These are phyloP conservation scores for Exophiala sp. DNA, from an alignment of 2,329 filamentous ascomycete genomes.

Conservation along the genomic window DNA sequence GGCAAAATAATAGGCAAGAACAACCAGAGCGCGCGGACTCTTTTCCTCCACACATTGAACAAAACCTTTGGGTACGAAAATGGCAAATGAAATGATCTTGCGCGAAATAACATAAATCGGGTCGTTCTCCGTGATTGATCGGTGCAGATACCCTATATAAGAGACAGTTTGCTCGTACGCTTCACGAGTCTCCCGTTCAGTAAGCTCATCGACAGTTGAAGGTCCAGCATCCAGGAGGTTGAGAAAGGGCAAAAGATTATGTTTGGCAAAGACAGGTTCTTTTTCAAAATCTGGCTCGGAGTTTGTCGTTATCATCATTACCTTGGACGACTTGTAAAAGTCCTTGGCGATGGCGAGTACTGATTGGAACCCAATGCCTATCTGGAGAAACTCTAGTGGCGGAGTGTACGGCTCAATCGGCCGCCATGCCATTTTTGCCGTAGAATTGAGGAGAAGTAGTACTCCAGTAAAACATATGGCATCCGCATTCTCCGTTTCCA, in stretches of 20 bases:
- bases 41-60: slow-evolving; percentile 31
- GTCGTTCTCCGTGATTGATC: slow-evolving; percentile 28
- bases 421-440: slow-evolving; percentile 32
- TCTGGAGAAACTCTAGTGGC: slow-evolving; percentile 33
- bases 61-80: slow-evolving; percentile 32
- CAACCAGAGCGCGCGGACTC: slow-evolving; percentile 32
- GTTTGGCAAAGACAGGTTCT: background rate
- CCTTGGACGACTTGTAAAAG: background rate
- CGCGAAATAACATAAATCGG: slow-evolving; percentile 28
- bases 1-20: slow-evolving; percentile 34
- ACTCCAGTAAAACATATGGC: slow-evolving; percentile 31
- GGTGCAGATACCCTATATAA: slow-evolving; percentile 31
- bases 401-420: slow-evolving; percentile 30
- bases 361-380: slow-evolving; percentile 31
- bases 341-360: slow-evolving; percentile 20
- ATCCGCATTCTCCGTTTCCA: slow-evolving; percentile 31
- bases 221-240: background rate
- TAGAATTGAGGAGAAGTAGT: slow-evolving; percentile 31
- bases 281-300: too few relatives aligned
- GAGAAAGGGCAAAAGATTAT: slow-evolving; percentile 23
- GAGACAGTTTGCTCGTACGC: slow-evolving; percentile 30
- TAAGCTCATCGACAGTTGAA: slow-evolving; percentile 17
- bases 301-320: background rate
- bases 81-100: slow-evolving; percentile 32
- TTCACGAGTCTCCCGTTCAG: slow-evolving; percentile 24